Conservation (phyloP, 345 rosid genomes). For the Aquilaria sinensis region DNA sequence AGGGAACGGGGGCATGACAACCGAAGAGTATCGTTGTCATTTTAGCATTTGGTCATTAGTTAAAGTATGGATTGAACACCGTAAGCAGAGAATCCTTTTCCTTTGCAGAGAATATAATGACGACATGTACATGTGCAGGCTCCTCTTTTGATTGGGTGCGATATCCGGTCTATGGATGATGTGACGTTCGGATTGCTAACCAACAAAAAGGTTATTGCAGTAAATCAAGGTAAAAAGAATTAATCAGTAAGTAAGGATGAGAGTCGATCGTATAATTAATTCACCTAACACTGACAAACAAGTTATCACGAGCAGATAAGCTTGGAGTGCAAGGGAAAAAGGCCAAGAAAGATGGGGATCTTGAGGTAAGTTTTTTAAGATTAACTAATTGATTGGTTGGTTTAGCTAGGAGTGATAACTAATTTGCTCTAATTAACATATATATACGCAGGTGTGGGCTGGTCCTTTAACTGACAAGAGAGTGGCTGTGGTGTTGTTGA, state of each 20-base stretch:
- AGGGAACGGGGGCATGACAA: slow-evolving; percentile 70
- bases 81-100: not conserved
- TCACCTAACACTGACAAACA: not conserved
- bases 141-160: slow-evolving; percentile 56
- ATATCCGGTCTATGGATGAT: slow-evolving; percentile 31
- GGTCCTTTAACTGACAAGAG: slow-evolving; percentile 35
- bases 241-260: not conserved
- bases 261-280: not conserved
- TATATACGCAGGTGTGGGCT: slow-evolving; percentile 46
- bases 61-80: slow-evolving; percentile 27
- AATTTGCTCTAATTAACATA: not conserved
- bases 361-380: slow-evolving; percentile 28
- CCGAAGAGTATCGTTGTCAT: slow-evolving; percentile 55
- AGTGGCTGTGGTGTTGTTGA: slow-evolving; percentile 66
- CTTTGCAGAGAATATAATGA: not conserved
- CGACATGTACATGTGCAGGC: slow-evolving; percentile 22
- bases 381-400: not conserved
- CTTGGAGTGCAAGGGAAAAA: slow-evolving; percentile 63
- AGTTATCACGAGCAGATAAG: slow-evolving; percentile 22
- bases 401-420: not conserved
- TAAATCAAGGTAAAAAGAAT: slow-evolving; percentile 45
- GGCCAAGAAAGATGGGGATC: slow-evolving; percentile 36
- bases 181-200: slow-evolving; percentile 30
- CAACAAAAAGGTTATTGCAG: slow-evolving; percentile 52
- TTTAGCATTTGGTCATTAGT: slow-evolving; percentile 70